Conservation (phyloP, 306 rosid genomes). For the Casuarina cunninghamiana region DNA sequence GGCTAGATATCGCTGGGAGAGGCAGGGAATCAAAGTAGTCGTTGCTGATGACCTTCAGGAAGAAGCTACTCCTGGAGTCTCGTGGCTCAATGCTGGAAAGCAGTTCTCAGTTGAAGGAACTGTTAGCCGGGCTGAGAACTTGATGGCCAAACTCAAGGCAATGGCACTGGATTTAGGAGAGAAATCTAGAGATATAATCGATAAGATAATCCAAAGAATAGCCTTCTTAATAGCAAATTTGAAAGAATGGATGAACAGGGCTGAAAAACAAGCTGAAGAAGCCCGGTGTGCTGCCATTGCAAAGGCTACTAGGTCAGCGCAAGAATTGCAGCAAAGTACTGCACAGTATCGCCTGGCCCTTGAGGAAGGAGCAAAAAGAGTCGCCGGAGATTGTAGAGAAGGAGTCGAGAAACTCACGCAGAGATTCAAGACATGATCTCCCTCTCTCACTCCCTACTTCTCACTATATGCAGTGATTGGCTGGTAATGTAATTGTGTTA, state of each 20-base stretch:
- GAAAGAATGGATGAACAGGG: constrained; percentile 53
- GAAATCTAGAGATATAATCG: constrained; percentile 57
- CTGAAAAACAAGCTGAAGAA: constrained; percentile 62
- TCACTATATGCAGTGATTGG: constrained; percentile 6
- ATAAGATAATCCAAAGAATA: constrained; percentile 57
- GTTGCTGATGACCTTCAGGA: constrained; percentile 88
- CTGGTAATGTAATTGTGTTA: constrained; percentile 7
- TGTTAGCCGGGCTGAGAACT: constrained; percentile 61
- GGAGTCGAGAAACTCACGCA: constrained; percentile 90
- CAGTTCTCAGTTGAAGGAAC: constrained; percentile 66
- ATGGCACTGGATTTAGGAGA: constrained; percentile 62
- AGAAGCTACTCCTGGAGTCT: constrained; percentile 64
- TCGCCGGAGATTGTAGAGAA: constrained; percentile 82
- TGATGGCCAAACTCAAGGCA: constrained; percentile 65
- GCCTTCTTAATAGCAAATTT: constrained; percentile 52
- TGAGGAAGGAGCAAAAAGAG: constrained; percentile 77
- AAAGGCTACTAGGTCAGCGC: constrained; percentile 55
- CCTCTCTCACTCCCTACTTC: background rate
- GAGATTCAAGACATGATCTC: constrained; percentile 69
- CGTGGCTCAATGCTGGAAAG: constrained; percentile 82
- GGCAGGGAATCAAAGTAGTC: constrained; percentile 86
- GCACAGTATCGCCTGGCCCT: constrained; percentile 50
- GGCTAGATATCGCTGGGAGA: constrained; percentile 97
- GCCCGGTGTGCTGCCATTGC: constrained; percentile 45
- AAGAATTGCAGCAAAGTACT: constrained; percentile 62